Evolutionary conservation across 2,329 filamentous ascomycete genomes (phyloP).

Genomic region (Exophiala sp.): DNA sequence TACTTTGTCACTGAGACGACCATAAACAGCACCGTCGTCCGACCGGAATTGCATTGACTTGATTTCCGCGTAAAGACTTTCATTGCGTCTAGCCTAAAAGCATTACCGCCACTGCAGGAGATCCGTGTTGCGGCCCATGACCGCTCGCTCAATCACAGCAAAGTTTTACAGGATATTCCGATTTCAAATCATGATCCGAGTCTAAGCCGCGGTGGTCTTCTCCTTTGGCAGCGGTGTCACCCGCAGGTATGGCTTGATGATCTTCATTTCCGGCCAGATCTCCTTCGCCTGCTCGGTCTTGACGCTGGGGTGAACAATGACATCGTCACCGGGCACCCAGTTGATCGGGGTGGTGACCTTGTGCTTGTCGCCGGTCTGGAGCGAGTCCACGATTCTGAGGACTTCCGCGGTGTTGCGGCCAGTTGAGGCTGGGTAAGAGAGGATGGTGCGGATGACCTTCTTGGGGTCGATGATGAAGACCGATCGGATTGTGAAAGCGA

Average conservation of each 20-base stretch:
- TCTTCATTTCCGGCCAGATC: conserved; percentile 54
- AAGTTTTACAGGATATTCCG: background rate
- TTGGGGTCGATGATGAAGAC: conserved; percentile 61
- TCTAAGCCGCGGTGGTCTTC: conserved; percentile 44
- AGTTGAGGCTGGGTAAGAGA: conserved; percentile 58
- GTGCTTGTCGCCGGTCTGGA: conserved; percentile 57
- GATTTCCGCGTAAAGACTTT: background rate
- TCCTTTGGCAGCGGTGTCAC: conserved; percentile 56
- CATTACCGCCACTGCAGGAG: background rate
- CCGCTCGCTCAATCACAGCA: background rate
- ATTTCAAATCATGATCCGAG: background rate
- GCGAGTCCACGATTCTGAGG: conserved; percentile 52
- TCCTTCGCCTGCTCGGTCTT: conserved; percentile 55
- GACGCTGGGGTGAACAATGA: conserved; percentile 56
- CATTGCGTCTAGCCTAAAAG: background rate
- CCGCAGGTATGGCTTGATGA: conserved; percentile 58
- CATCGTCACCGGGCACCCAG: conserved; percentile 54
- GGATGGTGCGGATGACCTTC: conserved; percentile 58
- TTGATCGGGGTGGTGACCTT: conserved; percentile 57
- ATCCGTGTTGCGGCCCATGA: background rate
- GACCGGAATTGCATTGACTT: background rate
- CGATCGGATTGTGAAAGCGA: conserved; percentile 58
- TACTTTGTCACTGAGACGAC: background rate
- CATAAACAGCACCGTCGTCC: background rate
- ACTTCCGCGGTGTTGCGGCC: conserved; percentile 55